Evolutionary conservation across 1,284 basidiomycete genomes (phyloP).

Genomic region (Irpex sp.): DNA sequence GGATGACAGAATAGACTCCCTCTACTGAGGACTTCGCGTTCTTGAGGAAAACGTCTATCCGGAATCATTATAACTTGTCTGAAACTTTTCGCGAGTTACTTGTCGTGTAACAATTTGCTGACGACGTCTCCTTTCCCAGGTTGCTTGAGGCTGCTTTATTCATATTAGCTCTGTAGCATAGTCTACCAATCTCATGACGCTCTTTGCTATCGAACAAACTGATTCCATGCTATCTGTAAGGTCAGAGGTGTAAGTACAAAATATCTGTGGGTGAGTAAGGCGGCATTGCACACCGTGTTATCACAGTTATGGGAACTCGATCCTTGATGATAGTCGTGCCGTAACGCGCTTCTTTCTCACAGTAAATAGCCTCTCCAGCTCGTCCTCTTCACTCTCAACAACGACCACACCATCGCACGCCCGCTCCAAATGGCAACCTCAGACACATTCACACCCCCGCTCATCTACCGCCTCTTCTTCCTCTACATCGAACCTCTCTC

Average conservation of each 20-base stretch:
- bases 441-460: not conserved
- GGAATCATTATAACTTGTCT: conserved; percentile 78
- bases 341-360: no score
- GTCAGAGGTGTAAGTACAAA: not conserved
- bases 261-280: not conserved
- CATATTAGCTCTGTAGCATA: not conserved
- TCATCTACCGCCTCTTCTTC: conserved; percentile 40
- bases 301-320: no score
- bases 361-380: no score
- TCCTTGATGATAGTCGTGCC: no score
- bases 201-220: not conserved
- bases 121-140: not conserved
- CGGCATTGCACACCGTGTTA: not conserved
- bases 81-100: conserved; percentile 26
- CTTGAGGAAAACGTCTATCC: conserved; percentile 76
- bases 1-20: conserved; percentile 87
- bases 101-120: not conserved
- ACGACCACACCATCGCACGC: not conserved
- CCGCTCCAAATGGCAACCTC: not conserved
- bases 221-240: not conserved
- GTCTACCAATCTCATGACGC: not conserved
- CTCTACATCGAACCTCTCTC: conserved; percentile 48
- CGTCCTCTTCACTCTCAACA: not conserved
- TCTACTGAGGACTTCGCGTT: conserved; percentile 61
- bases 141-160: not conserved